Conservation (phyloP, 331 rosid genomes). For the Rosa hybrid region DNA sequence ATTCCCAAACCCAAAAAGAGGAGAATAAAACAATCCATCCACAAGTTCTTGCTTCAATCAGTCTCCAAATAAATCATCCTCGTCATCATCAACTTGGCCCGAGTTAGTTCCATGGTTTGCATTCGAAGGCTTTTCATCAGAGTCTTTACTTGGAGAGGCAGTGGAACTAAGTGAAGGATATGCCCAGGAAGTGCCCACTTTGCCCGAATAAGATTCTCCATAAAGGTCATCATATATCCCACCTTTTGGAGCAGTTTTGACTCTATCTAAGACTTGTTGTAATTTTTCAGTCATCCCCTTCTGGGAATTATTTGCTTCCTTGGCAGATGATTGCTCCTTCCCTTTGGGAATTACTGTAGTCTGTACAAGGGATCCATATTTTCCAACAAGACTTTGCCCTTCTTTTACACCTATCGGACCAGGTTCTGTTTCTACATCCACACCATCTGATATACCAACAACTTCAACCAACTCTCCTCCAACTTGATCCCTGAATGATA, state of each 20-base stretch:
- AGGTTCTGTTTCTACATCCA: slow-evolving; percentile 88
- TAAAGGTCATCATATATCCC: slow-evolving; percentile 89
- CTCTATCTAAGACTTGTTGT: slow-evolving; percentile 84
- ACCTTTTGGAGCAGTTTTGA: slow-evolving; percentile 61
- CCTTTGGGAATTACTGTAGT: slow-evolving; percentile 88
- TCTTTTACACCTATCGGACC: slow-evolving; percentile 97
- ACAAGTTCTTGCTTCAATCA: slow-evolving; percentile 31
- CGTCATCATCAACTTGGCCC: slow-evolving; percentile 46
- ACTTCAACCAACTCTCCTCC: slow-evolving; percentile 91
- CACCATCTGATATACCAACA: slow-evolving; percentile 95
- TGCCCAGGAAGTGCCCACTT: slow-evolving; percentile 95
- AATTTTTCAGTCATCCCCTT: slow-evolving; percentile 92
- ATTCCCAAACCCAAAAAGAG: slow-evolving; percentile 33
- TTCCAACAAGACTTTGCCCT: slow-evolving; percentile 90
- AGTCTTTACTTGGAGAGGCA: slow-evolving; percentile 45
- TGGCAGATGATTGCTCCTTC: slow-evolving; percentile 61
- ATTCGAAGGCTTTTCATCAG: slow-evolving; percentile 34
- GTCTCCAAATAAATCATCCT: slow-evolving; percentile 93
- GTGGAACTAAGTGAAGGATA: slow-evolving; percentile 49
- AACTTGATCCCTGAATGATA: slow-evolving; percentile 87
- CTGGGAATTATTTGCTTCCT: slow-evolving; percentile 59
- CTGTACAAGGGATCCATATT: slow-evolving; percentile 93
- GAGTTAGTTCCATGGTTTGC: slow-evolving; percentile 48
- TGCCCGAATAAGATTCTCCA: slow-evolving; percentile 77
- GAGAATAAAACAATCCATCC: slow-evolving; percentile 29